Base-by-base conservation (phyloP, 139 green algal genomes). In the Chlamydomonas sp. region DNA sequence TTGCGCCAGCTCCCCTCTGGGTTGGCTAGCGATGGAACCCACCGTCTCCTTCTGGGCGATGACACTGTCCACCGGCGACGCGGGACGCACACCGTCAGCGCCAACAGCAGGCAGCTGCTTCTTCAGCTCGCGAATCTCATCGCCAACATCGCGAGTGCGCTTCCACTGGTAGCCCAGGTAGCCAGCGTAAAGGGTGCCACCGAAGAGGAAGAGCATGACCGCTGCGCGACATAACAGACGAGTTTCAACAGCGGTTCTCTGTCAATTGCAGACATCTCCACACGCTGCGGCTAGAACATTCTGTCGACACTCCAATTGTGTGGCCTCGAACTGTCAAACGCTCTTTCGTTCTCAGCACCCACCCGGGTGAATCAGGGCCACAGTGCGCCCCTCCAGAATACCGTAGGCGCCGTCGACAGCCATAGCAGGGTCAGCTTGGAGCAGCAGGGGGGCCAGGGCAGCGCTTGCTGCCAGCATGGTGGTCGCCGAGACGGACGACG, bases 141-240 rank as follows among this genome's bases (percentile, higher is more conserved):
- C 90, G 12, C 92, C 95, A 58, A 91, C 61, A 80, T 92, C 87
- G 1, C 95, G 90, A 0, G 91, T 89, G 16, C 91, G 88, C 79
- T 91, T 92, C 92, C 93, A 96, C 93, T 99, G 96, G 84, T 90
- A 98, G 67, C 98, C 98, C 4, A 99, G 96, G 68, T 94, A 99
- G 16, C 93, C 98, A 6, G 97, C 94, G 75, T 97, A 99, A 0
- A 95, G n/a, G 0, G 94, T 97, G 61, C 88, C 71, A 9, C 78
- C 89, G 60, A 99, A 96, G n/a, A 99, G 91, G 81, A 88, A 88
- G 81, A 92, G 79, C 96, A 99, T 98, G 4, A 98, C 90, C 1
- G 92, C 90, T 7, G 98, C n/a, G n/a, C n/a, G n/a, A n/a, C n/a
- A n/a, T n/a, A n/a, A n/a, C n/a, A n/a, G n/a, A n/a, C n/a, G n/a